phyloP scores from a whole-genome alignment of 2,329 filamentous ascomycete species.

The Pseudopithomyces maydicus region DNA sequence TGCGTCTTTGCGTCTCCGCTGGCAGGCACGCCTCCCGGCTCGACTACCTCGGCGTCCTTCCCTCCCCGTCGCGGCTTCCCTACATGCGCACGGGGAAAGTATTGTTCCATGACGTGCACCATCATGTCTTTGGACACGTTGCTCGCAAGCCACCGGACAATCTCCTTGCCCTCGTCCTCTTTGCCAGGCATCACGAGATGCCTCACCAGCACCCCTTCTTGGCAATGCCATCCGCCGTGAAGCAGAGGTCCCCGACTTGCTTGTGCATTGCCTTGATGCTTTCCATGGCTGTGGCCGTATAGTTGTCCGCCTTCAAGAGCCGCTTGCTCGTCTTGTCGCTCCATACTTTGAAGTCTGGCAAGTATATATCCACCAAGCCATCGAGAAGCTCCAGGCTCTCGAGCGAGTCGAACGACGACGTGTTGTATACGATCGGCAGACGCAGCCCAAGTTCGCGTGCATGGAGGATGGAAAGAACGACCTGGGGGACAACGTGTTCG shows the following conservation, averaged over 20 bases:
- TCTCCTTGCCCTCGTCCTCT: constrained; percentile 72
- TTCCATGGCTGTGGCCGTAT: constrained; percentile 72
- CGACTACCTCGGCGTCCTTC: constrained; percentile 29
- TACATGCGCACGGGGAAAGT: constrained; percentile 79
- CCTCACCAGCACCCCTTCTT: constrained; percentile 74
- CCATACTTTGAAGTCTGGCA: constrained; percentile 91
- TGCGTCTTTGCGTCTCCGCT: constrained; percentile 44
- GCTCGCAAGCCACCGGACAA: constrained; percentile 76
- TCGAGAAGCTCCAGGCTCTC: constrained; percentile 75
- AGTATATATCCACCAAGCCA: constrained; percentile 81
- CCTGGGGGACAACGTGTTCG: constrained; percentile 85
- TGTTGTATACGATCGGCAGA: constrained; percentile 83
- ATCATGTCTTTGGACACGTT: constrained; percentile 77
- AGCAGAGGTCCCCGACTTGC: constrained; percentile 83
- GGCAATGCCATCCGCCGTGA: constrained; percentile 80
- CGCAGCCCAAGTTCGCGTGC: constrained; percentile 71
- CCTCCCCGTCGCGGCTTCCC: constrained; percentile 64
- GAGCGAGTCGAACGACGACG: constrained; percentile 77
- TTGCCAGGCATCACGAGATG: constrained; percentile 87
- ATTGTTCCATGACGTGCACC: constrained; percentile 89
- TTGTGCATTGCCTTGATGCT: constrained; percentile 80
- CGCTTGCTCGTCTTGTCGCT: constrained; percentile 67
- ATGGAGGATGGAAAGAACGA: constrained; percentile 75
- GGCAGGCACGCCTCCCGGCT: constrained; percentile 33
- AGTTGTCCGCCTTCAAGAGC: constrained; percentile 78